Base-by-base conservation (phyloP, 73 alveolate species). In the Strombidium stylifer region DNA sequence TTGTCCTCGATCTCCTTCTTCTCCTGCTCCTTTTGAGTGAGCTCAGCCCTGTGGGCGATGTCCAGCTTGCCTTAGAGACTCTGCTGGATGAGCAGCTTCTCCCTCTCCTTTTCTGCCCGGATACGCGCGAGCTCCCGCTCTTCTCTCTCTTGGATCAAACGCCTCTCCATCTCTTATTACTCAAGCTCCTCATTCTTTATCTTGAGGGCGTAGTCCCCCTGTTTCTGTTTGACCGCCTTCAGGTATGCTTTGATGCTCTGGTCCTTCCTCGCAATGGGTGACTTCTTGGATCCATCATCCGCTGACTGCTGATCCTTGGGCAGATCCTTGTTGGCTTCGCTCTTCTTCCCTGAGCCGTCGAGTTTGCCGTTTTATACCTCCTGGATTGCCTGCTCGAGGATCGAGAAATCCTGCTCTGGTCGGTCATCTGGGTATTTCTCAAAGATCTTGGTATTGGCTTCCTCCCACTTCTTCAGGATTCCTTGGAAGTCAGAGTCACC, bases 391-490 rank as follows among this genome's bases (percentile, higher is more conserved):
- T 58, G 61, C 28, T 60, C 74, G 1, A 60, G 32, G 12, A 60
- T 60, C 35, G 57, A 32, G 12, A 40, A 60, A n/a, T n/a, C 42
- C 21, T 64, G 66, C 41, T 37, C 65, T 64, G 21, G 66, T 2
- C 26, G 54, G 15, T 31, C 73, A n/a, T 42, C 78, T 10, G 66
- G 66, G 15, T 64, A 46, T 28, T 46, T 64, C 44, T 64, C 78
- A 47, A 64, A 64, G 51, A 64, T 64, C 53, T 64, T 64, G 55
- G 1, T 1, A 30, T 64, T 64, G 24, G 78, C 82, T 19, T 69
- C 82, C 31, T 69, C 82, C 71, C 72, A 69, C 26, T 53, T 69
- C 41, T 23, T 69, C 5, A 69, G 21, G n/a, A 69, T 53, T 18
- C 53, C 82, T 2, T 52, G 8, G 19, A 53, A 14, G 24, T 72